A percentile compares a stretch with the other conserved stretches of the same genome.
phyloP scores from a whole-genome alignment of 164 flowering plant species.

The Magnolia officinalis region DNA sequence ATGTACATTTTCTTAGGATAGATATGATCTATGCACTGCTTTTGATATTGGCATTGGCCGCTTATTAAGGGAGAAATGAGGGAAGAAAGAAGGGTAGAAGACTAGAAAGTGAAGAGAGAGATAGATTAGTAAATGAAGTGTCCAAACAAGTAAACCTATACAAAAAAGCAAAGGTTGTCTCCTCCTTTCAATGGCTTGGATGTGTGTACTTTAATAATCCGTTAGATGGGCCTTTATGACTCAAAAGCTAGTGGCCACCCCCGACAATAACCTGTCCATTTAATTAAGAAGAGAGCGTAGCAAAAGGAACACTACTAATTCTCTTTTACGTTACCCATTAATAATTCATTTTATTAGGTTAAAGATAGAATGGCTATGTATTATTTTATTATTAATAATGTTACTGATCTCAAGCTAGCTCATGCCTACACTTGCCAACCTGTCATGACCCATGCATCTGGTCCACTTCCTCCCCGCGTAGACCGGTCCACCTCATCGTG shows the following conservation, averaged over 20 bases:
- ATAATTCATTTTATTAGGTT: no score
- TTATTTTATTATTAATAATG: no score
- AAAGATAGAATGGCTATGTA: no score
- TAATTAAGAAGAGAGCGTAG: neutral
- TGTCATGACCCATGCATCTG: no score
- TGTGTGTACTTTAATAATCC: neutral
- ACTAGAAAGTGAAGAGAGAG: neutral
- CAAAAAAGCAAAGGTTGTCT: conserved; percentile 12
- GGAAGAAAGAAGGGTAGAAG: neutral
- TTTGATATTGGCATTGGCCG: conserved; percentile 2
- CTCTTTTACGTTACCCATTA: no score
- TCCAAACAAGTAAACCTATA: conserved; percentile 1
- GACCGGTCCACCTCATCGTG: no score
- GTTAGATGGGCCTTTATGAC: conserved; percentile 7
- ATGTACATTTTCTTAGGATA: conserved; percentile 1
- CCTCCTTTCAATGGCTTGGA: conserved; percentile 10
- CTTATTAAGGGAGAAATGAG: conserved; percentile 5
- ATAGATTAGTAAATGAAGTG: neutral
- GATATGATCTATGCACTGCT: conserved; percentile 5
- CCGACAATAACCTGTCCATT: neutral
- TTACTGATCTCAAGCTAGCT: no score
- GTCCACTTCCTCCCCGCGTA: no score
- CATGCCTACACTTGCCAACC: no score
- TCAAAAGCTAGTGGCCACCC: neutral
- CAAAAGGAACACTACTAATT: neutral